Evolutionary conservation across 345 rosid genomes (phyloP).

Genomic region (Syzygium jambos): DNA sequence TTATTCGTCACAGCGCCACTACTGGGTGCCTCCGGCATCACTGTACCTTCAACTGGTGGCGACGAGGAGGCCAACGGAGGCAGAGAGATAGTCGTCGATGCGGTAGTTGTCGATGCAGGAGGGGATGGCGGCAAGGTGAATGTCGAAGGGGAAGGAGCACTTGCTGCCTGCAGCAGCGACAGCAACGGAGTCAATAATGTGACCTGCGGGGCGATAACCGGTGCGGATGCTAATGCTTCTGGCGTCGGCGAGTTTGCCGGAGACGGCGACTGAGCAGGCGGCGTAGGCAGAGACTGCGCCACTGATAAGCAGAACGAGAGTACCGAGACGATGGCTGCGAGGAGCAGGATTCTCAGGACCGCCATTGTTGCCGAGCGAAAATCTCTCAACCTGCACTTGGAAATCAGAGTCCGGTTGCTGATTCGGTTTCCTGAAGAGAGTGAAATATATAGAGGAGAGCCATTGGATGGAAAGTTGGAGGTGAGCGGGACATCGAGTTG

Average conservation of each 20-base stretch:
- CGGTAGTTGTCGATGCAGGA: background rate
- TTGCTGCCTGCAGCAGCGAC: rapidly evolving
- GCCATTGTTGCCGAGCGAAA: background rate
- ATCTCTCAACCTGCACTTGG: background rate
- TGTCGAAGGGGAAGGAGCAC: background rate
- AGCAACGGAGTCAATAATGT: background rate
- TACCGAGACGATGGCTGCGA: background rate
- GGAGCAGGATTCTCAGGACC: background rate
- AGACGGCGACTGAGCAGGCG: background rate
- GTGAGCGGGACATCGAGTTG: background rate
- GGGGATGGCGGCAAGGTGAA: background rate
- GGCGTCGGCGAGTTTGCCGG: background rate
- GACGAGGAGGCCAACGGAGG: background rate
- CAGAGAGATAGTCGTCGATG: background rate
- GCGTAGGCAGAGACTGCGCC: background rate
- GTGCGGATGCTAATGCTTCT: background rate
- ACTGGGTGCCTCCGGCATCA: background rate
- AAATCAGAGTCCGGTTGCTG: background rate
- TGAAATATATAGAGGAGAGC: background rate
- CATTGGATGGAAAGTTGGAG: background rate
- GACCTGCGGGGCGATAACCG: background rate
- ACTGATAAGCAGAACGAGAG: background rate
- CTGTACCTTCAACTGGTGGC: background rate
- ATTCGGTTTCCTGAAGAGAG: background rate
- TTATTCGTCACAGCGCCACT: background rate